These are phyloP conservation scores for Biscutella auriculata DNA, from an alignment of 441 rosid species.

Conservation along the genomic window DNA sequence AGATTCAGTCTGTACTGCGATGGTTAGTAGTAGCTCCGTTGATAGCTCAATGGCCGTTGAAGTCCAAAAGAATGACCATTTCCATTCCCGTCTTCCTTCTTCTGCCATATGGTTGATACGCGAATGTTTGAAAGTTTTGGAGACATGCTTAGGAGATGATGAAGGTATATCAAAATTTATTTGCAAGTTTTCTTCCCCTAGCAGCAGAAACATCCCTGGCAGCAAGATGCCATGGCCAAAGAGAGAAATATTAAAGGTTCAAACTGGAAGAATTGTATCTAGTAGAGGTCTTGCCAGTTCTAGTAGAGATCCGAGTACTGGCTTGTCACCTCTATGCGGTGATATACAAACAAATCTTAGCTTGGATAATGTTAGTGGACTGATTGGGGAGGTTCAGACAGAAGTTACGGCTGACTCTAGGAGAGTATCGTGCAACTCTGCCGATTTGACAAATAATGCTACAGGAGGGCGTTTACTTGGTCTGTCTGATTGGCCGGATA, in stretches of 20 bases:
- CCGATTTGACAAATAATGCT: conserved; percentile 26
- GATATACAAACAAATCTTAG: conserved; percentile 28
- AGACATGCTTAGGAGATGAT: conserved; percentile 57
- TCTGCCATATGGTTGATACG: conserved; percentile 48
- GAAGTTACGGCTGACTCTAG: conserved; percentile 21
- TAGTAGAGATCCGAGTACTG: conserved; percentile 33
- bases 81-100: conserved; percentile 35
- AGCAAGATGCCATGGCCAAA: conserved; percentile 45
- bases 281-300: conserved; percentile 40
- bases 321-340: conserved; percentile 23
- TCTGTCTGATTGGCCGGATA: conserved; percentile 61
- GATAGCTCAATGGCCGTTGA: conserved; percentile 33
- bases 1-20: conserved; percentile 52
- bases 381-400: conserved; percentile 24
- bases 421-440: conserved; percentile 20
- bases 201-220: conserved; percentile 26
- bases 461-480: conserved; percentile 33
- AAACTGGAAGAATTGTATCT: conserved; percentile 45
- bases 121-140: conserved; percentile 74
- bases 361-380: conserved; percentile 30
- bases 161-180: conserved; percentile 33
- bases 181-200: conserved; percentile 25
- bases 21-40: conserved; percentile 39
- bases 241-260: conserved; percentile 40
- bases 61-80: conserved; percentile 21